phyloP scores from a whole-genome alignment of 2,329 filamentous ascomycete species.

The Penicillium concentricum region DNA sequence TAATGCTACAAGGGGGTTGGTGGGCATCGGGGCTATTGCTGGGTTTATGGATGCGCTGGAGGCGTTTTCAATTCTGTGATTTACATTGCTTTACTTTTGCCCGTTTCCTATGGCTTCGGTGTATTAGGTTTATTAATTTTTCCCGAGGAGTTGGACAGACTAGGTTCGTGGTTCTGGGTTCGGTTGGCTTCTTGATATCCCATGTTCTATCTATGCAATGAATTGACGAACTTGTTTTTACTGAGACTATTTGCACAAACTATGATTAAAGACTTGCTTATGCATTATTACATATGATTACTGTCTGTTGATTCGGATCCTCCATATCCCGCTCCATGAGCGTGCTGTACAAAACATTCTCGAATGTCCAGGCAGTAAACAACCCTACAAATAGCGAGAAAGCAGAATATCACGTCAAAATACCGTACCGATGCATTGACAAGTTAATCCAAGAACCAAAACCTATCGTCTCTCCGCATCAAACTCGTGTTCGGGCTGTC shows the following conservation, averaged over 20 bases:
- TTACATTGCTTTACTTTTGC: not conserved
- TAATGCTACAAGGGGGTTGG: constrained; percentile 36
- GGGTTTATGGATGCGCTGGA: constrained; percentile 43
- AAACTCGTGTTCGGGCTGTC: not conserved
- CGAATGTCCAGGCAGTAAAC: too few relatives aligned
- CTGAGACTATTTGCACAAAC: not conserved
- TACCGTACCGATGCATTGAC: not conserved
- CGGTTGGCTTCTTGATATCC: constrained; percentile 1
- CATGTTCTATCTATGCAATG: not conserved
- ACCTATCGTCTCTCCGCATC: not conserved
- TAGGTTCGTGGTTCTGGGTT: not conserved
- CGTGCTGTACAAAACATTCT: not conserved
- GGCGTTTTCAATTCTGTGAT: constrained; percentile 26
- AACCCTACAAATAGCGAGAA: too few relatives aligned
- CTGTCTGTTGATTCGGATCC: not conserved
- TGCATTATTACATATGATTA: not conserved
- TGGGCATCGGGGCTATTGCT: constrained; percentile 38
- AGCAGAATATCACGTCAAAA: not conserved
- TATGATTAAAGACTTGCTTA: not conserved
- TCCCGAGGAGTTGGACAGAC: not conserved
- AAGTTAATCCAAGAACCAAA: not conserved
- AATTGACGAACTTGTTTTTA: not conserved
- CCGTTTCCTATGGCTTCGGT: not conserved
- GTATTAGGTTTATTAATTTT: not conserved
- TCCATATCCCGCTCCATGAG: not conserved